Evolutionary conservation across 1,139 yeast genomes (phyloP), one percentile per base, ranked within the genome.

Genomic region (Candida buenavistaensis): DNA sequence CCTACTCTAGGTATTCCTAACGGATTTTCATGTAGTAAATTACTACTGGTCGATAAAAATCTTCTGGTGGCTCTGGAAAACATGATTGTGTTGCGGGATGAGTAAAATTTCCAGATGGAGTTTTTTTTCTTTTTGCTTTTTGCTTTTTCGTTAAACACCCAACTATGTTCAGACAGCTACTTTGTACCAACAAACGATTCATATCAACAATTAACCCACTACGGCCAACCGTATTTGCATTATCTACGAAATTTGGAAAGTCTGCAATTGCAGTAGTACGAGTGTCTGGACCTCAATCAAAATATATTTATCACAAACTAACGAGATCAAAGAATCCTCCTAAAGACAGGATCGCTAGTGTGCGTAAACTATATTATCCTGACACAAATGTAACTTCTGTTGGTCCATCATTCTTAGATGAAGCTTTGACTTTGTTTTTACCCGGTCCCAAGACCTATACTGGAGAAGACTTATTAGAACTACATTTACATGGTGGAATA

Each of bases 401-500:
- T 17, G 7, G 19, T 17, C 19, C 36, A 4, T 43, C 54, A 2
- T 47, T 87, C 1, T 60, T 92, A 3, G 99, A 92, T 57, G 84
- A 85, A 45, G 87, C 96, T 0, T 57, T 92, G 14, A 69, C 85
- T 0, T 50, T 89, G 2, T 83, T 63, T 49, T 89, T 90, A 58
- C 57, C 75, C 14, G 76, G 75, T 1, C 97, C 97, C 0, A 65
- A 68, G n/a, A 82, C 96, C 0, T 94, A 83, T 50, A 92, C 97
- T 0, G 98, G 98, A 1, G 97, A 92, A 57, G 97, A 92, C 49
- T 50, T 84, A 21, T 62, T 90, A 10, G 99, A 92, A 50, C 57
- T 92, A 13, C 97, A 92, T 53, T 59, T 87, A 2, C 99, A 92
- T 57, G 99, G 99, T 3, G 97, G 98, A 6, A 78, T 75, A 9